Base-by-base conservation (phyloP, 805 yeast genomes). In the Suhomyces prunicola region DNA sequence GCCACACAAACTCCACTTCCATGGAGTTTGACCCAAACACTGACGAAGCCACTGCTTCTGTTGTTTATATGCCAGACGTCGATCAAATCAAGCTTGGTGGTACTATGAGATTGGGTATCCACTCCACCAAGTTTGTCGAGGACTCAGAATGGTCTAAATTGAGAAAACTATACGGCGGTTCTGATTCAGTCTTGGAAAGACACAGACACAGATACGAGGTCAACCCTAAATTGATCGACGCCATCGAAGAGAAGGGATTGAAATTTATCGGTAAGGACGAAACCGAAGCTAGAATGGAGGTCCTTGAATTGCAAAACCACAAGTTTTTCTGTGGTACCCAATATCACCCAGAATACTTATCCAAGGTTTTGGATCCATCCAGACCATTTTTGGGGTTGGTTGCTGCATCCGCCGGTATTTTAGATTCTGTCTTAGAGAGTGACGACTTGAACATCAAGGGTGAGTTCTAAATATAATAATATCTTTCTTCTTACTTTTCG, bases 161-260 rank as follows among this genome's bases (percentile, higher is more conserved):
- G 64, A 84, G 88, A 71, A 81, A 83, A 72, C 78, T 93, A 51
- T 93, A 93, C 69, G 96, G 94, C 53, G 84, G 82, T 54, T 78
- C 79, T 27, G 79, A 77, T 2, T 74, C 80, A 46, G 92, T 91
- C 48, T 78, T 78, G 56, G 99, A 94, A 78, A 89, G 99, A 81
- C 99, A 94, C 72, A 88, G 99, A 78, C 99, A 94, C 73, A 86
- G 99, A 76, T 94, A 94, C 71, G 99, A 94, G 73, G 89, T 94
- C 63, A 93, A 92, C 73, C 99, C 99, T 13, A 82, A 81, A 58
- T 77, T 89, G 61, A 86, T 92, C 58, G 76, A 73, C 15, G 72
- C 76, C 44, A 81, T 93, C 57, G 98, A 94, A 73, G 70, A 71
- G 6, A 76, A 85, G 49, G 99, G 98, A 17, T 80, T 96, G 70